Evolutionary conservation across 164 flowering plant genomes (phyloP).

Genomic region (Saururus chinensis): DNA sequence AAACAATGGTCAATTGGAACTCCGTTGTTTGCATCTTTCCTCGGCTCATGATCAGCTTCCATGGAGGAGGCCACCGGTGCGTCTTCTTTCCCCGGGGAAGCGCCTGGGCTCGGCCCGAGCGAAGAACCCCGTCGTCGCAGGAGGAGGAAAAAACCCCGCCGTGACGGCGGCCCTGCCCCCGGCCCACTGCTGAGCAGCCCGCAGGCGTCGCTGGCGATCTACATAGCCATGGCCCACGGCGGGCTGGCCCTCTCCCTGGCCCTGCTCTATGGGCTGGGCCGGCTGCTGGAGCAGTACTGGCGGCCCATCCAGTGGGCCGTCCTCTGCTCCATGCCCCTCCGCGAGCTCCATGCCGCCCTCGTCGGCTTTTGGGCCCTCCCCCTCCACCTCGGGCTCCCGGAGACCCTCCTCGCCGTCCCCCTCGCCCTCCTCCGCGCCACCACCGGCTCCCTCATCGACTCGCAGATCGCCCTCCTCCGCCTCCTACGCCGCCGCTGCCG

Average conservation of each 20-base stretch:
- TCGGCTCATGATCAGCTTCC: conserved; percentile 18
- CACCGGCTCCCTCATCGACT: conserved; percentile 50
- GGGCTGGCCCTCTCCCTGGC: conserved; percentile 56
- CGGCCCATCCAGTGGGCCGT: conserved; percentile 92
- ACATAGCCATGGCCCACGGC: conserved; percentile 97
- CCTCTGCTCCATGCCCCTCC: conserved; percentile 78
- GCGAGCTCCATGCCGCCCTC: conserved; percentile 74
- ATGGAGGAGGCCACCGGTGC: conserved; percentile 91
- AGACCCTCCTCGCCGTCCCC: conserved; percentile 78
- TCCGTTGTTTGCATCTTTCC: no score
- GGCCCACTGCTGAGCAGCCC: conserved; percentile 13
- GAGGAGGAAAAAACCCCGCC: neutral
- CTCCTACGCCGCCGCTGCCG: conserved; percentile 20
- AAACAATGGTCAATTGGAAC: no score
- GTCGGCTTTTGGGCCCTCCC: conserved; percentile 84
- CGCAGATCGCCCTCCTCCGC: conserved; percentile 26
- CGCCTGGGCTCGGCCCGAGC: conserved; percentile 8
- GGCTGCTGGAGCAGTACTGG: conserved; percentile 59
- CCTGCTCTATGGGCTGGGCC: conserved; percentile 44
- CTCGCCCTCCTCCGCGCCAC: conserved; percentile 52
- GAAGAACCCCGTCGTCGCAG: neutral
- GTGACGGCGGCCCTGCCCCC: neutral
- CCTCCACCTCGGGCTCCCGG: conserved; percentile 64
- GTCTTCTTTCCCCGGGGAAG: conserved; percentile 45
- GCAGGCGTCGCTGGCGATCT: conserved; percentile 74